These are phyloP conservation scores for Suhomyces coccinellae DNA, from an alignment of 1,139 yeast species.

Conservation along the genomic window DNA sequence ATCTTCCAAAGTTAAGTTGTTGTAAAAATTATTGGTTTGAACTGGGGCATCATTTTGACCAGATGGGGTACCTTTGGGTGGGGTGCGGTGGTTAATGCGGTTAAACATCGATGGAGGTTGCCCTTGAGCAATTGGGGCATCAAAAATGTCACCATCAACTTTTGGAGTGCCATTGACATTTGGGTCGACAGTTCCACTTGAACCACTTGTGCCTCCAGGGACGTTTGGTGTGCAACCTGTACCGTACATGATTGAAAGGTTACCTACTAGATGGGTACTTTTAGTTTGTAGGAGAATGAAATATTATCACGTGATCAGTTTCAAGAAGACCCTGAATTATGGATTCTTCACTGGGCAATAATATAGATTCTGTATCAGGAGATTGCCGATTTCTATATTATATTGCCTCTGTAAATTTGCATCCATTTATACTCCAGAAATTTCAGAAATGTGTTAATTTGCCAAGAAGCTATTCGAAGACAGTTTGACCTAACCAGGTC, in stretches of 20 bases:
- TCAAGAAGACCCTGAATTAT: no score
- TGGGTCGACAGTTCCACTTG: no score
- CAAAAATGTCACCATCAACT: conserved; percentile 15
- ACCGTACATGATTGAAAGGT: no score
- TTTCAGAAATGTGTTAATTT: not conserved
- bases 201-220: no score
- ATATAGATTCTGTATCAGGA: no score
- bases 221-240: no score
- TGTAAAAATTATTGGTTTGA: conserved; percentile 49
- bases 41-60: conserved; percentile 30
- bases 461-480: not conserved
- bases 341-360: no score
- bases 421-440: not conserved
- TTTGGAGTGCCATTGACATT: not conserved
- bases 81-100: conserved; percentile 26
- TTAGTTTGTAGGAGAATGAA: no score
- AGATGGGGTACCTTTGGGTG: conserved; percentile 33
- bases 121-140: conserved; percentile 26
- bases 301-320: no score
- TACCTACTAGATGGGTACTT: no score
- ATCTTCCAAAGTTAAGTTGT: conserved; percentile 44
- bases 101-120: conserved; percentile 32
- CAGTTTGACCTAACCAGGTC: not conserved
- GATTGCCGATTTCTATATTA: no score
- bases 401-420: no score